Evolutionary conservation across 352 stramenopile genomes (phyloP).

Genomic region (Plasmopara muralis): DNA sequence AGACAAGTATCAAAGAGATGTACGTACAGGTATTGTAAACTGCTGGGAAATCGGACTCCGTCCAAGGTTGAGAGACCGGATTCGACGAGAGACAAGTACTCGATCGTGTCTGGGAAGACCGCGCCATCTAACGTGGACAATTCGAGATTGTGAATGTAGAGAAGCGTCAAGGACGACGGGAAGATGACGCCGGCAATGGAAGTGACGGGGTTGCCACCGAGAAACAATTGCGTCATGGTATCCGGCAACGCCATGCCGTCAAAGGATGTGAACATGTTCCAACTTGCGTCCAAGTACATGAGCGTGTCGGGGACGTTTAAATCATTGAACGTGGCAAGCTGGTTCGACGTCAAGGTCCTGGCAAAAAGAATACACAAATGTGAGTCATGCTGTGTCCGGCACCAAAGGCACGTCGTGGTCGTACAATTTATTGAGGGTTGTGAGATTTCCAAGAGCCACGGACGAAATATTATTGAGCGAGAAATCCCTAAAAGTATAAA

Average conservation of each 20-base stretch:
- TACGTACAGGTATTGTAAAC: constrained; percentile 49
- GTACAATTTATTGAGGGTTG: constrained; percentile 37
- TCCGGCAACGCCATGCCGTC: constrained; percentile 46
- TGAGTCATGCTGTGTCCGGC: constrained; percentile 18
- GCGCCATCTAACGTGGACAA: constrained; percentile 37
- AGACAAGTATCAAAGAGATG: not conserved
- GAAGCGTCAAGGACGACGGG: constrained; percentile 39
- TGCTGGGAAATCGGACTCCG: constrained; percentile 34
- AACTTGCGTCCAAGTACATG: constrained; percentile 53
- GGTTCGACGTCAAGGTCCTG: constrained; percentile 50
- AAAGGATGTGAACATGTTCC: constrained; percentile 56
- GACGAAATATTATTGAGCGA: constrained; percentile 49
- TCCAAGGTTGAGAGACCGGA: constrained; percentile 37
- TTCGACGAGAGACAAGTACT: constrained; percentile 40
- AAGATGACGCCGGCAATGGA: constrained; percentile 47
- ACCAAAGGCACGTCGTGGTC: constrained; percentile 36
- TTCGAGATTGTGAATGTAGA: constrained; percentile 65
- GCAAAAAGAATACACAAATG: not conserved
- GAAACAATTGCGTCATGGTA: constrained; percentile 44
- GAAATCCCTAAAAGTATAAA: constrained; percentile 19
- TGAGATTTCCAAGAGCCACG: constrained; percentile 22
- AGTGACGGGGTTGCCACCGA: constrained; percentile 61
- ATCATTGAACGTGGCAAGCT: constrained; percentile 36
- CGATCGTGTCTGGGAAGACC: constrained; percentile 37
- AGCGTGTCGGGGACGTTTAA: constrained; percentile 34